These are phyloP conservation scores for Pythium coloratum DNA, from an alignment of 352 stramenopile species.

Conservation along the genomic window DNA sequence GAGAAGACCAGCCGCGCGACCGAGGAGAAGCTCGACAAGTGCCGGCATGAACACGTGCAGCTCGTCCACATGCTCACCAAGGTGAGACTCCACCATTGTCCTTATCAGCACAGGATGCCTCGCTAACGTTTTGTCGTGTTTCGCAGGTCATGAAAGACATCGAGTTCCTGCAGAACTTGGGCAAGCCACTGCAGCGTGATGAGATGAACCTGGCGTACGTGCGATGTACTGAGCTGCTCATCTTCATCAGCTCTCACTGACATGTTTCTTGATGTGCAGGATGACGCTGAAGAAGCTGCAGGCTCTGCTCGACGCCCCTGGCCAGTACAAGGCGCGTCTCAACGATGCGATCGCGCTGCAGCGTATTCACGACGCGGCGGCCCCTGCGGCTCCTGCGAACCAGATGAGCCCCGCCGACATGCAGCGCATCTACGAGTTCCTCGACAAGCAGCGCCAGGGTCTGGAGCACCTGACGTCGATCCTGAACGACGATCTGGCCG, in stretches of 20 bases:
- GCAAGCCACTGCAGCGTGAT: conserved; percentile 78
- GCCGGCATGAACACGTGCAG: conserved; percentile 79
- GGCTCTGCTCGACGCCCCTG: conserved; percentile 72
- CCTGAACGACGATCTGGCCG: conserved; percentile 81
- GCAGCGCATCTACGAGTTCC: conserved; percentile 77
- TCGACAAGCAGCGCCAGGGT: conserved; percentile 85
- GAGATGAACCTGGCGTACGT: conserved; percentile 82
- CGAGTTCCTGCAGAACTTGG: conserved; percentile 82
- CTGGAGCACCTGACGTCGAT: conserved; percentile 82
- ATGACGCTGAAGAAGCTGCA: conserved; percentile 85
- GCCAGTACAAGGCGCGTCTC: conserved; percentile 85
- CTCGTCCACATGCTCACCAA: conserved; percentile 85
- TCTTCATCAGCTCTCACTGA: not conserved
- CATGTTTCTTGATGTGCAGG: conserved; percentile 27
- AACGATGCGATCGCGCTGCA: conserved; percentile 78
- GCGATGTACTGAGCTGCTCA: conserved; percentile 4
- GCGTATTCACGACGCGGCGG: conserved; percentile 53
- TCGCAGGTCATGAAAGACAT: conserved; percentile 78
- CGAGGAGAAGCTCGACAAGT: conserved; percentile 86
- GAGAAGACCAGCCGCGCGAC: conserved; percentile 75
- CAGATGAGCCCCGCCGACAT: conserved; percentile 77
- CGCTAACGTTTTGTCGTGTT: not conserved
- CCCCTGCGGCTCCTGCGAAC: conserved; percentile 33
- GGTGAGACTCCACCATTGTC: conserved; percentile 23
- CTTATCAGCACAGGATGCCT: conserved; percentile 1